phyloP scores from a whole-genome alignment of 139 green algal species.

The Desmodesmus armatus region DNA sequence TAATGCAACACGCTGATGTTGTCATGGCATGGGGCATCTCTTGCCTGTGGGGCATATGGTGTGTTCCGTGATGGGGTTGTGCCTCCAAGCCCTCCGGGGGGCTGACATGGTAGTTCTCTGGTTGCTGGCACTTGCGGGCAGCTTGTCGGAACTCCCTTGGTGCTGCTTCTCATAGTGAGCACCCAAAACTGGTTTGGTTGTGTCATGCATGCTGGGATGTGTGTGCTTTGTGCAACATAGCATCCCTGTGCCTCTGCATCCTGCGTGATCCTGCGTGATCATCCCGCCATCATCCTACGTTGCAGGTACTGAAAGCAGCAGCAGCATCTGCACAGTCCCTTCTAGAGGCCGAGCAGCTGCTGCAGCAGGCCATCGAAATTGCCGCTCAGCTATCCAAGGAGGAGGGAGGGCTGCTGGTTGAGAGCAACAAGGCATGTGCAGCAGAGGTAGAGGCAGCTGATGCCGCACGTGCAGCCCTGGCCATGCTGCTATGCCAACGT shows the following conservation, averaged over 20 bases:
- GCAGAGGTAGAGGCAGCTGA: slow-evolving; percentile 42
- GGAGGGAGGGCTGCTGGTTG: slow-evolving; percentile 29
- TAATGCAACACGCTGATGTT: too few species aligned
- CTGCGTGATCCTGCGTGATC: neutral
- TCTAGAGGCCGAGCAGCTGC: slow-evolving; percentile 26
- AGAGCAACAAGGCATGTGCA: slow-evolving; percentile 47
- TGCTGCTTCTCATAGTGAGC: too few species aligned
- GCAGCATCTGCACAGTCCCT: slow-evolving; percentile 14
- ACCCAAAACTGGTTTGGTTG: too few species aligned
- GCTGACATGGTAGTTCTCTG: too few species aligned
- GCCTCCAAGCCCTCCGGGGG: too few species aligned
- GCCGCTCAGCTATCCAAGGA: slow-evolving; percentile 27
- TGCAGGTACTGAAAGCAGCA: neutral
- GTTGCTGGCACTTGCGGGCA: too few species aligned
- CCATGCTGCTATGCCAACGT: slow-evolving; percentile 57
- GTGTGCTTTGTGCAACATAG: too few species aligned
- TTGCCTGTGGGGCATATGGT: too few species aligned
- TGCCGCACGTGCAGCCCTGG: slow-evolving; percentile 38
- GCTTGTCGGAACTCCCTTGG: too few species aligned
- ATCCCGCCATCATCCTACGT: neutral
- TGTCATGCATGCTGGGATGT: too few species aligned
- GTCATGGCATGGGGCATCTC: too few species aligned
- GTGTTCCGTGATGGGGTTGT: too few species aligned
- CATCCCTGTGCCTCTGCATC: neutral
- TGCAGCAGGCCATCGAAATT: neutral